Evolutionary conservation across 306 rosid genomes (phyloP), one percentile per base, ranked within the genome.

Genomic region (Alnus glutinosa): DNA sequence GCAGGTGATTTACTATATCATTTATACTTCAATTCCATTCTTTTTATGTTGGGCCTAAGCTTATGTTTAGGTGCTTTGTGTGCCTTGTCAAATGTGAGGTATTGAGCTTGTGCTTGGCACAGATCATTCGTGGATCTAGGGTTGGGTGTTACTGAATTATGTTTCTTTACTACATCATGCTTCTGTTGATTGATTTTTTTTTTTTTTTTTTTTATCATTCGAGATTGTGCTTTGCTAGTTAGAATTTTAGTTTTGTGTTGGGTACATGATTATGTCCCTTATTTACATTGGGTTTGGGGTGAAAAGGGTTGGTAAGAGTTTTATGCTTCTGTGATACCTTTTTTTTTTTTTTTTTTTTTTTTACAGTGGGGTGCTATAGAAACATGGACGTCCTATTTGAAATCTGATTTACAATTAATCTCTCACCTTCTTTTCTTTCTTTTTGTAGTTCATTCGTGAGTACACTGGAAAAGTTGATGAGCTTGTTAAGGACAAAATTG

Each of bases 381-480:
- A 32, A 19, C 16, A 9, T 0, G 19, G 15, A 28, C 1, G 18
- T 9, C n/a, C 34, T 18, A 3, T 50, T 32, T 18, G 75, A 7
- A 48, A 51, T 18, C 9, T 39, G 2, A 32, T 42, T 54, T 32
- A 37, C 32, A 8, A 68, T 19, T 55, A 28, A 9, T 51, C 47
- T 81, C 46, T 52, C 36, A 34, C 61, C 71, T 59, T 30, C 74
- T 70, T 75, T 52, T 49, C 66, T 84, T 80, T 57, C 37, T 52
- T 51, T 47, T 78, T 80, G 76, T 87, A 96, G 99, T 93, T 91
- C 81, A 83, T 96, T 89, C 98, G 99, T 42, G 99, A 96, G 83
- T 93, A 90, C 90, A 90, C 99, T 0, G 93, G 98, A 77, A 96
- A 96, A 75, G 97, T 96, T 74, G 99, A 96, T 82, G 99, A 96